A percentile compares a stretch with the other conserved stretches of the same genome.
Evolutionary conservation across 2,329 filamentous ascomycete species (phyloP).

Genomic region (Paracoccidioides brasiliensis): DNA sequence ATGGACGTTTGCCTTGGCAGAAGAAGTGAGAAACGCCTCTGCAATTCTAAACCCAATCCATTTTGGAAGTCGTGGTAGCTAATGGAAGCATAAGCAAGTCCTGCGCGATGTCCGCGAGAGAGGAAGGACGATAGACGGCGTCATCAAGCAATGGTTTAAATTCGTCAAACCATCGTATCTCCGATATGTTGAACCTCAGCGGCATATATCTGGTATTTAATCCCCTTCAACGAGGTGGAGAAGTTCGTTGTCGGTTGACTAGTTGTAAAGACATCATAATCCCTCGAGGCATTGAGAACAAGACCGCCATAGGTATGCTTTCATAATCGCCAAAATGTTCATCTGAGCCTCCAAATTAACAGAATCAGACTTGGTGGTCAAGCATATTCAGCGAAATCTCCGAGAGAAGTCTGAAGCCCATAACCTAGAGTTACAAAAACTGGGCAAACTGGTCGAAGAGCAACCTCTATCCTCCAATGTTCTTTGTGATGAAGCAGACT

Average conservation of each 20-base stretch:
- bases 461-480: slow-evolving; percentile 64
- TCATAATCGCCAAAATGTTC: neutral
- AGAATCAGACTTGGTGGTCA: slow-evolving; percentile 67
- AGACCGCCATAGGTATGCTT: slow-evolving; percentile 57
- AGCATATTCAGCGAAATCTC: slow-evolving; percentile 80
- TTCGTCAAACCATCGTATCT: slow-evolving; percentile 97
- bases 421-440: slow-evolving; percentile 60
- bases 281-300: slow-evolving; percentile 86
- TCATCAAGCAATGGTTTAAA: slow-evolving; percentile 94
- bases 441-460: slow-evolving; percentile 60
- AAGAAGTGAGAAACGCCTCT: slow-evolving; percentile 48
- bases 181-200: slow-evolving; percentile 83
- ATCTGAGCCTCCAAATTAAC: slow-evolving; percentile 11
- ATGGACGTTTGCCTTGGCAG: slow-evolving; percentile 84
- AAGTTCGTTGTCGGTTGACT: neutral
- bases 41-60: neutral
- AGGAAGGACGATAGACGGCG: slow-evolving; percentile 82
- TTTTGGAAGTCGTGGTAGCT: slow-evolving; percentile 7
- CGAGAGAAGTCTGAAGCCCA: slow-evolving; percentile 75
- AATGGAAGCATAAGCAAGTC: slow-evolving; percentile 38
- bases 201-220: slow-evolving; percentile 60
- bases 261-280: slow-evolving; percentile 65
- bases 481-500: slow-evolving; percentile 59
- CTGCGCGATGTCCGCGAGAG: slow-evolving; percentile 79
- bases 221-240: neutral